Conservation (phyloP, 1,284 basidiomycete genomes). For the Boletus calvinii region DNA sequence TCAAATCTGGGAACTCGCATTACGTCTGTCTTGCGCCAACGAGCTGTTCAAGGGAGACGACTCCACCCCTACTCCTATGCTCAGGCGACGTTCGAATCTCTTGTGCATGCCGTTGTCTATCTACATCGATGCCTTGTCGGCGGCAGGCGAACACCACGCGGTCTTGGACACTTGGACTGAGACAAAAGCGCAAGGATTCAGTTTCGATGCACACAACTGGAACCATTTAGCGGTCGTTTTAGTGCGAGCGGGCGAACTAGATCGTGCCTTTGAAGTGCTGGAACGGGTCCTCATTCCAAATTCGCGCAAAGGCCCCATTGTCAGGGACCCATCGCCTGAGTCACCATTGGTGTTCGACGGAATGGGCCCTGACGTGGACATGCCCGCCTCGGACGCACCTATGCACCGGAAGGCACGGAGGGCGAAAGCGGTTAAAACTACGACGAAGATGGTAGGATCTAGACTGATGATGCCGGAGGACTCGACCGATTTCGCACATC, state of each 20-base stretch:
- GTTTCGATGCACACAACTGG: slow-evolving; percentile 92
- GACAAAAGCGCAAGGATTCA: slow-evolving; percentile 68
- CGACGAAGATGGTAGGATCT: slow-evolving; percentile 22
- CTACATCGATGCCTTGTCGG: slow-evolving; percentile 76
- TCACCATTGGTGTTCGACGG: slow-evolving; percentile 48
- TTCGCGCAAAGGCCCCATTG: slow-evolving; percentile 37
- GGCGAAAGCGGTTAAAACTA: slow-evolving; percentile 17
- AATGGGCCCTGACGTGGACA: slow-evolving; percentile 19
- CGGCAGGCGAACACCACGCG: slow-evolving; percentile 59
- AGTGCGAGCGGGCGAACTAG: slow-evolving; percentile 74
- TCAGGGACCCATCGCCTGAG: slow-evolving; percentile 39
- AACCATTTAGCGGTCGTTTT: slow-evolving; percentile 82
- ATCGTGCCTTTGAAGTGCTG: slow-evolving; percentile 81
- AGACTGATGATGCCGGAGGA: slow-evolving; percentile 20
- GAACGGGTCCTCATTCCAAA: slow-evolving; percentile 78
- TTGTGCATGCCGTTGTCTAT: slow-evolving; percentile 84
- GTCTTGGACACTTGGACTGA: slow-evolving; percentile 70
- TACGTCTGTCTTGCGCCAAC: slow-evolving; percentile 40
- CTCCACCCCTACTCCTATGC: slow-evolving; percentile 10
- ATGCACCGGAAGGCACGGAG: slow-evolving; percentile 33
- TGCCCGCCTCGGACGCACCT: slow-evolving; percentile 33
- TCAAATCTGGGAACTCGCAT: slow-evolving; percentile 58
- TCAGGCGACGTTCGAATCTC: slow-evolving; percentile 48
- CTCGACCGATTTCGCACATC: slow-evolving; percentile 48
- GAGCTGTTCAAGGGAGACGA: slow-evolving; percentile 31